Conservation (phyloP, 2,329 filamentous ascomycete genomes). For the Falciphora oryzae region DNA sequence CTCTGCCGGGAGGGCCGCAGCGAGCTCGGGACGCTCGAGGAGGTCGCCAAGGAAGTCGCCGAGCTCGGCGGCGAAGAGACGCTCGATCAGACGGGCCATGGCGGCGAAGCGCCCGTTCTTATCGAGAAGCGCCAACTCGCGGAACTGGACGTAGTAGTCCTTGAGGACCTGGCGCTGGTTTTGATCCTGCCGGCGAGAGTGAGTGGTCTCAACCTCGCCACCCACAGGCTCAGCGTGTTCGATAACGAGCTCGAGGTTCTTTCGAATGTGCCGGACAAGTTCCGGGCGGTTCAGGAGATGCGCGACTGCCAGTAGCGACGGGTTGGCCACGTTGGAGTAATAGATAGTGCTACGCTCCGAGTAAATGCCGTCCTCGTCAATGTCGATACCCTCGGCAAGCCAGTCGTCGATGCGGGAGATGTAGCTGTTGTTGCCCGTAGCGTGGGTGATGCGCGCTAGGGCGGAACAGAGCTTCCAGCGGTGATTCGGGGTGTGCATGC, state of each 20-base stretch:
- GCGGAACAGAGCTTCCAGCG: constrained; percentile 8
- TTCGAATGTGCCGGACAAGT: not conserved
- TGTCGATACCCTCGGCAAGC: constrained; percentile 8
- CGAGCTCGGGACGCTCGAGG: constrained; percentile 1
- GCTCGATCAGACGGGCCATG: constrained; percentile 5
- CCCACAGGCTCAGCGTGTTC: constrained; percentile 16
- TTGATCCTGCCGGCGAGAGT: constrained; percentile 8
- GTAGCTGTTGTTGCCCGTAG: constrained; percentile 4
- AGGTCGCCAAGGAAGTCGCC: constrained; percentile 3
- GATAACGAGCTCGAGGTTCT: constrained; percentile 7
- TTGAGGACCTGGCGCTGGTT: not conserved
- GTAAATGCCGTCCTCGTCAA: constrained; percentile 7
- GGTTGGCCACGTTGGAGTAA: constrained; percentile 4
- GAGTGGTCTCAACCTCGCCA: constrained; percentile 18
- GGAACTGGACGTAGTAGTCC: constrained; percentile 7
- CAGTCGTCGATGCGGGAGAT: constrained; percentile 4
- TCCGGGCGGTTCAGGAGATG: constrained; percentile 5
- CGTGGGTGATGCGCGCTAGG: constrained; percentile 5
- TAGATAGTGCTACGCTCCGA: constrained; percentile 8
- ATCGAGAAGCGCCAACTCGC: constrained; percentile 5
- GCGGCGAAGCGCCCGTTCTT: constrained; percentile 7
- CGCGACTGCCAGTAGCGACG: not conserved
- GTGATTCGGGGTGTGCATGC: constrained; percentile 7
- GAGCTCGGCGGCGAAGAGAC: not conserved
- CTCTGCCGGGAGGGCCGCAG: not conserved